Base-by-base conservation (phyloP, 169 alveolate genomes). In the Plasmodium billcollinsi region DNA sequence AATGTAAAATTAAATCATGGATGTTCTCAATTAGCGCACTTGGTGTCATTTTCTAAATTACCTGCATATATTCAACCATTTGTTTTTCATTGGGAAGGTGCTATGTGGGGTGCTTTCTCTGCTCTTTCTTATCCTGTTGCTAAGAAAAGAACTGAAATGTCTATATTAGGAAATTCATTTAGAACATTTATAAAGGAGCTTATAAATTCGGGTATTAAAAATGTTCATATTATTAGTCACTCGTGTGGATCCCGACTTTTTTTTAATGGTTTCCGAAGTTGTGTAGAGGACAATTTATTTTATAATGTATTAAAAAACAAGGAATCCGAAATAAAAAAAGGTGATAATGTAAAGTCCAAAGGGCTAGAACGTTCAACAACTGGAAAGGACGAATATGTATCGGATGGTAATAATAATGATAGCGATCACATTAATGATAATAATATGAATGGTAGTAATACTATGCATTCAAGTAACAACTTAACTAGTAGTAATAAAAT, bases 51-150 rank as follows among this genome's bases (percentile, higher is more conserved):
- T 65, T 91, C 97, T 4, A 93, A 92, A 62, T 24, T 95, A 78
- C 97, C 97, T n/a, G 91, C 97, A 6, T 93, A 93, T 63, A 85
- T 95, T 0, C 74, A 91, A 49, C 97, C 97, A 2, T 93, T 95
- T 89, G 96, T 95, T 50, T 95, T 95, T 95, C 91, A 93, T 66
- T 95, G 97, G 97, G 93, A 93, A 29, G 97, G 97, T 2, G 86
- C 88, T 29, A 88, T 72, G 91, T 91, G 96, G 94, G 97, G 96
- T 11, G 72, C 88, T 8, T 59, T 94, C 49, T 91, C 96, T 14
- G 96, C 97, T 15, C 75, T 94, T 24, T 75, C 93, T 18, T 94
- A 94, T 70, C 96, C 94, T 6, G 75, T 63, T 21, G 96, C 97
- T 3, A 54, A 47, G 49, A 92, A 88, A 24, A 69, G 90, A 21